Base-by-base conservation (phyloP, 108 stramenopile genomes). In the Conticribra guillardii region DNA sequence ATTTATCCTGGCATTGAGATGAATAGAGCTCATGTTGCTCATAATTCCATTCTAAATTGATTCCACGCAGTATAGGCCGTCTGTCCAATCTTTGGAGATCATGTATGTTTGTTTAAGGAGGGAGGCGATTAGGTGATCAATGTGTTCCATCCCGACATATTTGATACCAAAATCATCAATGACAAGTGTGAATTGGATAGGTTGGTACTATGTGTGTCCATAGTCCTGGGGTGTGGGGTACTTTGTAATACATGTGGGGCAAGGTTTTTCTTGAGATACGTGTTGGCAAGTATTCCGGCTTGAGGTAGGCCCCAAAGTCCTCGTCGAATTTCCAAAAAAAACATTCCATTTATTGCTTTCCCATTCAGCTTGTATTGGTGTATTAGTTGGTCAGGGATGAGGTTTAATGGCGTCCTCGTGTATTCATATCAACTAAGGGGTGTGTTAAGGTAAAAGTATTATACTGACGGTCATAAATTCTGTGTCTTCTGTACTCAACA, bases 121-220 rank as follows among this genome's bases (percentile, higher is more conserved):
- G 9, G 63, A 44, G 16, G 55, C 32, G 21, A 82, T 50, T 27
- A 87, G 61, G 50, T 79, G 86, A 14, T 82, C 34, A 7, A 59
- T 77, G 62, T 82, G 64, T 33, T 50, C 63, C 18, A 62, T 37
- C 22, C 59, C 50, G 15, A 58, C 54, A 64, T 81, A 84, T 73
- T 82, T 74, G 33, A 87, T 37, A 27, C 76, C 81, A 68, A 87
- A 87, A 53, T 64, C 83, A 44, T 87, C 81, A 22, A 87, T 83
- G 4, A 81, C 81, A 14, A 87, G 73, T 2, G 78, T 60, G 56
- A 84, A 85, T 15, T 19, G n/a, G 7, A 74, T 56, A 11, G 62
- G 65, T 1, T 71, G 58, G 0, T 53, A 18, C 14, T 34, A n/a
- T 30, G 46, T 83, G 80, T 22, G 28, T 33, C 67, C 65, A 86